Conservation (phyloP, 2,329 filamentous ascomycete species). For the Diaporthe nobilis region DNA sequence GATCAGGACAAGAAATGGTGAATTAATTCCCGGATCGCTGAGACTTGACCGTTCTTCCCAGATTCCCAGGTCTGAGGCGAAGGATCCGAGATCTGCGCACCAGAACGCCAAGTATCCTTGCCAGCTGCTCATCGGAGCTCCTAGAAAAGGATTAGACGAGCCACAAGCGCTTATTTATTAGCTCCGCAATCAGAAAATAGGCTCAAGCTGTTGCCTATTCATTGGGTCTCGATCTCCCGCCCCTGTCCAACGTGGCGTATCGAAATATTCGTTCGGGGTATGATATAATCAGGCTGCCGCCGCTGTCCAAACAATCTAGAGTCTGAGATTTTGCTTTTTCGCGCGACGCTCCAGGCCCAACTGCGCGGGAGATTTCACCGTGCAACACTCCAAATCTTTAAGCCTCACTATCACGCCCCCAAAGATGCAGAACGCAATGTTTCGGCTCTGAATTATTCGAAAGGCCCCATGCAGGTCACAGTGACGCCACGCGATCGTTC, state of each 20-base stretch:
- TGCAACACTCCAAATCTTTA: background rate
- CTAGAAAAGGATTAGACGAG: constrained; percentile 22
- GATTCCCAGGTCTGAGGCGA: constrained; percentile 1
- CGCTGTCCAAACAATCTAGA: background rate
- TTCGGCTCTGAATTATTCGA: no score
- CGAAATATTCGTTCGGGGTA: background rate
- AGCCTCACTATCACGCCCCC: background rate
- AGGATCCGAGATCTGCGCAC: constrained; percentile 32
- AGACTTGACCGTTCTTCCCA: background rate
- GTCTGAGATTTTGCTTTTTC: background rate
- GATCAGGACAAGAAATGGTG: background rate
- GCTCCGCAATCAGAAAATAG: constrained; percentile 29
- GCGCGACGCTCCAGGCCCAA: background rate
- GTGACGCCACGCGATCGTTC: background rate
- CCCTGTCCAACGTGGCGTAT: constrained; percentile 19
- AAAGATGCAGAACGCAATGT: background rate
- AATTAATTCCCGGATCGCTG: background rate
- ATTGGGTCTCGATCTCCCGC: constrained; percentile 9
- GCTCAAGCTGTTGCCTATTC: background rate
- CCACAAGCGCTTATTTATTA: constrained; percentile 5
- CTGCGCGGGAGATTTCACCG: background rate
- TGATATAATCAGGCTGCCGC: constrained; percentile 19
- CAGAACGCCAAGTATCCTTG: constrained; percentile 3
- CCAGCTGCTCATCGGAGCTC: background rate
- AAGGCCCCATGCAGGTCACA: background rate